phyloP scores from a whole-genome alignment of 257 asterid species.

The Solanum chiquidenum region DNA sequence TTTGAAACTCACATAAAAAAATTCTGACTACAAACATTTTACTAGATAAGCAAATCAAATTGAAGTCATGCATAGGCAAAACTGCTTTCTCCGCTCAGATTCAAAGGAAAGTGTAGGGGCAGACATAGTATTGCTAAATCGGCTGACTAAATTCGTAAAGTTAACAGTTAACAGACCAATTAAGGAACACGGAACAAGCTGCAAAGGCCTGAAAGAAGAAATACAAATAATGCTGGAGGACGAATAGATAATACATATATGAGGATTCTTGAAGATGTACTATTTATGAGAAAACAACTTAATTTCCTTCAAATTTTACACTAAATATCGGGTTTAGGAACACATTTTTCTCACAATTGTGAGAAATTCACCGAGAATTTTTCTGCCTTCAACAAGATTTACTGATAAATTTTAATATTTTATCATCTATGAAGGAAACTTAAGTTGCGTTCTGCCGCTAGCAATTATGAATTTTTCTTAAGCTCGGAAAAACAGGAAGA shows the following conservation, averaged over 20 bases:
- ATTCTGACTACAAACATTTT: neutral
- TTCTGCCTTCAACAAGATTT: neutral
- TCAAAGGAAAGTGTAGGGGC: neutral
- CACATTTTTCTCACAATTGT: neutral
- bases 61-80: neutral
- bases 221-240: neutral
- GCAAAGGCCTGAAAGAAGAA: neutral
- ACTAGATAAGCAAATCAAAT: neutral
- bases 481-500: neutral
- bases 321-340: neutral
- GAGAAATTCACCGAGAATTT: neutral
- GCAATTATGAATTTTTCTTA: neutral
- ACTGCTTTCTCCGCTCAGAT: neutral
- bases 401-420: neutral
- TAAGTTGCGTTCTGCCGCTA: neutral
- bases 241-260: neutral
- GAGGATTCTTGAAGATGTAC: neutral
- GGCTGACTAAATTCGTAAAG: neutral
- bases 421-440: neutral
- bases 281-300: neutral
- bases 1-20: neutral
- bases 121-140: neutral
- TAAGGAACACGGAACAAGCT: neutral
- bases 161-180: neutral
- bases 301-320: neutral